Percentiles rank a stretch among this genome's conserved stretches.
phyloP scores from a whole-genome alignment of 1,284 basidiomycete species.

The Ganoderma lingzhi region DNA sequence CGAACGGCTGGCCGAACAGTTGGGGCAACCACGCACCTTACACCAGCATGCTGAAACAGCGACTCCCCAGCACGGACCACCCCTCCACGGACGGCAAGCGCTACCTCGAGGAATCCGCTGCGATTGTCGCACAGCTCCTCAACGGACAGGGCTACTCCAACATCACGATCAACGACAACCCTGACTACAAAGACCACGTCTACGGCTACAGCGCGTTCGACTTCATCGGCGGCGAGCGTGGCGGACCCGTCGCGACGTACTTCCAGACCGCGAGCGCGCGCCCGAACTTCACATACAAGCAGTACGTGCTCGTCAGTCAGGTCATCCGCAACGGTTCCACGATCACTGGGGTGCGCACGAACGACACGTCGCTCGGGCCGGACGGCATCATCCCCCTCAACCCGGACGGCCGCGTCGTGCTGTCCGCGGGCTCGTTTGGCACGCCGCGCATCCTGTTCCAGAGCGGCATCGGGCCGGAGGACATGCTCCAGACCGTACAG shows the following conservation, averaged over 20 bases:
- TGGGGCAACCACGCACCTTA: constrained; percentile 63
- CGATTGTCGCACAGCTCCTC: constrained; percentile 55
- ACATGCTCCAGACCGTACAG: constrained; percentile 63
- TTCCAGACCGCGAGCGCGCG: constrained; percentile 62
- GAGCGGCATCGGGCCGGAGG: constrained; percentile 67
- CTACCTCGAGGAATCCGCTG: constrained; percentile 60
- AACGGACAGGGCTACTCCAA: constrained; percentile 56
- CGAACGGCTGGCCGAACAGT: constrained; percentile 60
- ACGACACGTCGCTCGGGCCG: constrained; percentile 62
- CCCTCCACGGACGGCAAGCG: constrained; percentile 69
- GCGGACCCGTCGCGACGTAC: constrained; percentile 67
- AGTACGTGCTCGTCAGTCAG: constrained; percentile 57
- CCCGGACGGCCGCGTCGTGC: constrained; percentile 65
- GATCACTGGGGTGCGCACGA: constrained; percentile 68
- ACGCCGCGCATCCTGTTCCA: constrained; percentile 68
- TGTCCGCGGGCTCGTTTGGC: constrained; percentile 64
- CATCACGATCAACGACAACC: constrained; percentile 62
- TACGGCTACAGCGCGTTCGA: constrained; percentile 66
- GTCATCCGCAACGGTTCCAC: constrained; percentile 65
- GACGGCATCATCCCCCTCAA: constrained; percentile 64
- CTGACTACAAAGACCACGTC: constrained; percentile 64
- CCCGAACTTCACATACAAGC: constrained; percentile 59
- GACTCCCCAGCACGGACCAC: constrained; percentile 64
- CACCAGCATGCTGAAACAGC: constrained; percentile 54
- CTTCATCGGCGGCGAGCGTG: constrained; percentile 67